Evolutionary conservation across 1,284 basidiomycete species (phyloP).

Genomic region (Kalmanozyma brasiliensis): DNA sequence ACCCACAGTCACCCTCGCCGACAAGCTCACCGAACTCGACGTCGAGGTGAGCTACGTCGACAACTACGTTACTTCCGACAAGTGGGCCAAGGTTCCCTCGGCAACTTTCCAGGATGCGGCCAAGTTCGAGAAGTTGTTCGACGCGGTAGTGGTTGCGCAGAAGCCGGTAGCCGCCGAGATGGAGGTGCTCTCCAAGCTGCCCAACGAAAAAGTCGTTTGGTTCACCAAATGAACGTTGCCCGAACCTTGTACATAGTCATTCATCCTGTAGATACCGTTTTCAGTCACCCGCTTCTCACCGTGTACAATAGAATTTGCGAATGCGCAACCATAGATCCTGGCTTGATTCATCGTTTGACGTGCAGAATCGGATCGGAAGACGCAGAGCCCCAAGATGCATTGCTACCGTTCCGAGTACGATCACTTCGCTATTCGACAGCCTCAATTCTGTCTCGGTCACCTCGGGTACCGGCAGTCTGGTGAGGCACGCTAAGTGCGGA

Average conservation of each 20-base stretch:
- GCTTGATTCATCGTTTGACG: too few species aligned
- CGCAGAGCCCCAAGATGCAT: too few species aligned
- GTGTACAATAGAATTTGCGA: too few species aligned
- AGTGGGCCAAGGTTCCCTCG: constrained; percentile 17
- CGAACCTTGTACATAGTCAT: constrained; percentile 3
- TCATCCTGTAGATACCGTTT: too few species aligned
- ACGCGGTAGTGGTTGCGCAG: constrained; percentile 29
- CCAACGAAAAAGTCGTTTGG: constrained; percentile 13
- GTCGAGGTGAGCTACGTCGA: constrained; percentile 33
- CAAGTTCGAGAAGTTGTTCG: constrained; percentile 13
- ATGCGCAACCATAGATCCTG: too few species aligned
- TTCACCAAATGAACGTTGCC: constrained; percentile 19
- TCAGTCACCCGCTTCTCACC: too few species aligned
- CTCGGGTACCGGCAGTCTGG: too few species aligned
- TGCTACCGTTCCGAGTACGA: too few species aligned
- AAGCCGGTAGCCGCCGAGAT: constrained; percentile 24
- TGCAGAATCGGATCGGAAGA: too few species aligned
- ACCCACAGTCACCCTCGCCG: constrained; percentile 32
- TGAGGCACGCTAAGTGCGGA: too few species aligned
- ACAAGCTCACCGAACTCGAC: constrained; percentile 23
- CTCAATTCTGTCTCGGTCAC: too few species aligned
- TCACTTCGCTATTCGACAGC: too few species aligned
- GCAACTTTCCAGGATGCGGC: constrained; percentile 8
- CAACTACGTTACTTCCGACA: constrained; percentile 26
- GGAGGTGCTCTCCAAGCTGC: constrained; percentile 16